These are phyloP conservation scores for Eutrema salsugineum DNA, from an alignment of 441 rosid species.

Conservation along the genomic window DNA sequence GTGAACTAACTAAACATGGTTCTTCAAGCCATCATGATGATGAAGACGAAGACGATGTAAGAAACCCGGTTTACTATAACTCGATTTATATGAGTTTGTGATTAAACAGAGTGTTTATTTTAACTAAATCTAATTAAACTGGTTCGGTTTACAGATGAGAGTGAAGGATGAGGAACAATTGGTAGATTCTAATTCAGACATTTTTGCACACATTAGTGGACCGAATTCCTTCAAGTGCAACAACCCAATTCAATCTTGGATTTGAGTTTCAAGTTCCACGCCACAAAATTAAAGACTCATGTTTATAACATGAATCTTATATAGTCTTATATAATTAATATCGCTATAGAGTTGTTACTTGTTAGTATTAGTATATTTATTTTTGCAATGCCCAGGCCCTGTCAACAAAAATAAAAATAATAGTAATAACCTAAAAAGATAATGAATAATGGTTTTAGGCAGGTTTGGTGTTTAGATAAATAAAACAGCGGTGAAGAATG, in stretches of 20 bases:
- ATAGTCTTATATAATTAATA: constrained; percentile 5
- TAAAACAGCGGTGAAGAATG: not conserved
- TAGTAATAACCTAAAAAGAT: not conserved
- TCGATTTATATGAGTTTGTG: not conserved
- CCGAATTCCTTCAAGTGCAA: constrained; percentile 83
- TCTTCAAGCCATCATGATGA: constrained; percentile 55
- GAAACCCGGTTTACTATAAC: not conserved
- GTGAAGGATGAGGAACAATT: constrained; percentile 69
- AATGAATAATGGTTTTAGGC: constrained; percentile 10
- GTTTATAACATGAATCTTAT: constrained; percentile 21
- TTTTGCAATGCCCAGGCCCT: not conserved
- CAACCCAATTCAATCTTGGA: constrained; percentile 73
- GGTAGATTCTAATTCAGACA: constrained; percentile 74
- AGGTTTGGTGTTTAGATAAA: constrained; percentile 3
- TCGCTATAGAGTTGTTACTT: constrained; percentile 14
- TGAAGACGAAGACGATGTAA: constrained; percentile 50
- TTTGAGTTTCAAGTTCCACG: constrained; percentile 26
- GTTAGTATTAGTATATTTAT: not conserved
- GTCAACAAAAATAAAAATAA: not conserved
- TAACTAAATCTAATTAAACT: not conserved
- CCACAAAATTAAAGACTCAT: not conserved
- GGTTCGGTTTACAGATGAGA: constrained; percentile 39
- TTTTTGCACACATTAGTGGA: constrained; percentile 75
- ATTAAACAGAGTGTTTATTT: not conserved
- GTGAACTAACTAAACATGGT: constrained; percentile 38